Evolutionary conservation across 805 yeast species (phyloP).

Genomic region (Alloascoidea hylecoeti): DNA sequence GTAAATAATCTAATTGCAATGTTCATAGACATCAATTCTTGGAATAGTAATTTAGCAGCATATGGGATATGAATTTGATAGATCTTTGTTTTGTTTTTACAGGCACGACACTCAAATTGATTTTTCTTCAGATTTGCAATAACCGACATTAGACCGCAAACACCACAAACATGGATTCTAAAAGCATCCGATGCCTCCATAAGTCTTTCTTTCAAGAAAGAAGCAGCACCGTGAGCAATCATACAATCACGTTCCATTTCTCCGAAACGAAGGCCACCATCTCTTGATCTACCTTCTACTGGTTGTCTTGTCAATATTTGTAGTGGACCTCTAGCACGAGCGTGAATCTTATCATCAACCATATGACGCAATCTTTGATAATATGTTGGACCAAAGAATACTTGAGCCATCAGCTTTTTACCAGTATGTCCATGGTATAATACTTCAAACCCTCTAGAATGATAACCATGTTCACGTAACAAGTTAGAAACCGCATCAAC

Average conservation of each 20-base stretch:
- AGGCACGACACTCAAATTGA: slow-evolving; percentile 96
- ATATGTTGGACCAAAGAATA: slow-evolving; percentile 98
- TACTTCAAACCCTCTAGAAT: slow-evolving; percentile 96
- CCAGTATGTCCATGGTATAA: slow-evolving; percentile 99
- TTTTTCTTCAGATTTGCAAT: slow-evolving; percentile 95
- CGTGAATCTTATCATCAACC: slow-evolving; percentile 99
- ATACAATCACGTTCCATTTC: slow-evolving; percentile 99
- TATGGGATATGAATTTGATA: slow-evolving; percentile 97
- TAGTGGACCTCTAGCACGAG: slow-evolving; percentile 98
- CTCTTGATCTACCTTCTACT: slow-evolving; percentile 97
- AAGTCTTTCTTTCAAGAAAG: slow-evolving; percentile 91
- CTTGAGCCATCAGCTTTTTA: slow-evolving; percentile 93
- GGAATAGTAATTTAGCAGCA: slow-evolving; percentile 96
- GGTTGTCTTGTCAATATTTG: slow-evolving; percentile 97
- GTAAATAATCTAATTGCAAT: slow-evolving; percentile 34
- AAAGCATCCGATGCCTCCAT: slow-evolving; percentile 99
- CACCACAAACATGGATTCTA: slow-evolving; percentile 95
- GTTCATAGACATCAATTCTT: slow-evolving; percentile 99
- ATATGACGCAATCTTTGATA: slow-evolving; percentile 97
- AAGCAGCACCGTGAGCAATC: slow-evolving; percentile 99
- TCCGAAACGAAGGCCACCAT: slow-evolving; percentile 98
- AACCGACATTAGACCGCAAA: slow-evolving; percentile 96
- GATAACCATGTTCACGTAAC: slow-evolving; percentile 91
- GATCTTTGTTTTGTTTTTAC: slow-evolving; percentile 96
- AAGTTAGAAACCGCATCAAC: slow-evolving; percentile 93